Evolutionary conservation across 768 basidiomycete species (phyloP).

Genomic region (Podaxis sp.): DNA sequence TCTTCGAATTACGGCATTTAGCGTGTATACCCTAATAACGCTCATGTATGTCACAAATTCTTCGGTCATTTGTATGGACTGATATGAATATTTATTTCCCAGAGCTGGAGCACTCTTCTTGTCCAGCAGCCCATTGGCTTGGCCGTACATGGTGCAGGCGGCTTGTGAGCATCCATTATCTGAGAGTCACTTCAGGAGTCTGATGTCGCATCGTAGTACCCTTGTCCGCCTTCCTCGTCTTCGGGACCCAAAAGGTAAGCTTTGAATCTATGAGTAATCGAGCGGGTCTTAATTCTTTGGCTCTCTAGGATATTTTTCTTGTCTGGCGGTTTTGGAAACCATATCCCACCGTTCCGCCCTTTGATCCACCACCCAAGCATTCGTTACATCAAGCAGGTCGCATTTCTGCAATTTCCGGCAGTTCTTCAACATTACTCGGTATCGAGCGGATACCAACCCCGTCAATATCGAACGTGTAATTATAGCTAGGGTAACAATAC

Average conservation of each 20-base stretch:
- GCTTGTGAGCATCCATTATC: conserved; percentile 33
- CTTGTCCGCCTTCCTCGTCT: conserved; percentile 42
- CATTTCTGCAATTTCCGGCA: not conserved
- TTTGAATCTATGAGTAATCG: not conserved
- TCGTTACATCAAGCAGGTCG: not conserved
- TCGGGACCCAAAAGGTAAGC: conserved; percentile 48
- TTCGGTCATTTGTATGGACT: not conserved
- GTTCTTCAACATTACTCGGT: not conserved
- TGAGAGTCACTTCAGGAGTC: not conserved
- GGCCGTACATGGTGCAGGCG: conserved; percentile 50
- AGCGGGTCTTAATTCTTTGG: conserved; percentile 5
- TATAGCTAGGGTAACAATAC: conserved; percentile 2
- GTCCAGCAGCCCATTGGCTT: conserved; percentile 23
- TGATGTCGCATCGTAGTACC: conserved; percentile 37
- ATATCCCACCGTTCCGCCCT: conserved; percentile 9
- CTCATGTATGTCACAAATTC: conserved; percentile 33
- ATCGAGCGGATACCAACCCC: not conserved
- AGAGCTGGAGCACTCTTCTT: conserved; percentile 40
- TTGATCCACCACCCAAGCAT: conserved; percentile 11
- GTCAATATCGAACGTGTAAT: conserved; percentile 9
- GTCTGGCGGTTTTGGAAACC: conserved; percentile 33
- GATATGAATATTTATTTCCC: not conserved
- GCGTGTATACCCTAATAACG: conserved; percentile 40
- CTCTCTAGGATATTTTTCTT: conserved; percentile 35
- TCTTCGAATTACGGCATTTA: conserved; percentile 42